Evolutionary conservation across 805 yeast genomes (phyloP), one percentile per base, ranked within the genome.

Genomic region (Lachancea waltii): DNA sequence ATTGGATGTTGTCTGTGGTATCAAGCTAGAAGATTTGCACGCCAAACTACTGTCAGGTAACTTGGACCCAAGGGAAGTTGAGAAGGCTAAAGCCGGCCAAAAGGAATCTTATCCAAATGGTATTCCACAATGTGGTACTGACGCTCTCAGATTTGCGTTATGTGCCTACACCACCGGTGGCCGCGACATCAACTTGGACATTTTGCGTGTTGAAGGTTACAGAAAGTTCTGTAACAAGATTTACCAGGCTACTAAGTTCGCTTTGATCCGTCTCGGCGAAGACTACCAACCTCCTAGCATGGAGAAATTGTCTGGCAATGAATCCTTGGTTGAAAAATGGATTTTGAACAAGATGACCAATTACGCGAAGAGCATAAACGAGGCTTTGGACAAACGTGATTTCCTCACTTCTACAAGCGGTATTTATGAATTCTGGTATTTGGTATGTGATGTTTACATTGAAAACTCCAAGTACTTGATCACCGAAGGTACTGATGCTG

Each of bases 91-190:
- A 53, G 77, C 73, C 30, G 97, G 97, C 46, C 97, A 92, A 69
- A 77, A 73, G 53, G 71, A 77, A 56, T 80, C 95, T 9, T 90
- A 87, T 72, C 98, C 98, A 49, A 79, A 80, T 52, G 98, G 98
- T 70, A 89, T 90, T 51, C 97, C 97, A 41, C 95, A 92, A 70
- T 92, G 98, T 75, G 98, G 98, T 71, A 89, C 97, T 35, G 98
- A 92, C 66, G 98, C 98, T 31, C 70, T 92, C 69, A 81, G 98
- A 70, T 92, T 92, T 62, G 97, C 98, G 27, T 75, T 90, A 49
- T 92, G 97, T 76, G 96, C 97, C 37, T 92, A 90, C 72, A 83
- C 95, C 37, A 90, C 97, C 34, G 98, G 98, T 69, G 97, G 97
- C 54, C 81, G 97, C 68, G 98, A 92, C 58, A 92, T 92, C 63